phyloP scores from a whole-genome alignment of 371 early-diverging fungal genomes.

The Lichtheimia ramosa region DNA sequence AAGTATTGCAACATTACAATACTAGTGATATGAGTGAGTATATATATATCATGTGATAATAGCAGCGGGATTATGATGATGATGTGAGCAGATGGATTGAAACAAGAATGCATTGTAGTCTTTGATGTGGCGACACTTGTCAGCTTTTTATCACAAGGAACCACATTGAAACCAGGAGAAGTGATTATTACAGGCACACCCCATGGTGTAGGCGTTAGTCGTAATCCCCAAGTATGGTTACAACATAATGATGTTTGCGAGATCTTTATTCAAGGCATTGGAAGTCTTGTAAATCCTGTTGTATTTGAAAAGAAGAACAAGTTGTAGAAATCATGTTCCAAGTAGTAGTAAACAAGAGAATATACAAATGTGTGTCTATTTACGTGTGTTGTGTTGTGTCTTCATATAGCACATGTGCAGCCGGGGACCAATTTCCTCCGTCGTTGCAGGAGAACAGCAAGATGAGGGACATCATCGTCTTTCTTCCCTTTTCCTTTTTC shows the following conservation, averaged over 20 bases:
- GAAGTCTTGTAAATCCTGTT: conserved; percentile 51
- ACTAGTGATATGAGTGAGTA: conserved; percentile 61
- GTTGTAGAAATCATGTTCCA: conserved; percentile 2
- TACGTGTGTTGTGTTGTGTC: no score
- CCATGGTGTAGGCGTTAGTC: conserved; percentile 54
- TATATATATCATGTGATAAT: not conserved
- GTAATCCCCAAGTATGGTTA: conserved; percentile 52
- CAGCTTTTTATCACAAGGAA: conserved; percentile 58
- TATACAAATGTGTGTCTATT: not conserved
- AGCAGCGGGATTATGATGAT: no score
- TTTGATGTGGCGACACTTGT: conserved; percentile 26
- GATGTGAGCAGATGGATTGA: no score
- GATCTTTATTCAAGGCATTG: conserved; percentile 56
- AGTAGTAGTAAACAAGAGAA: not conserved
- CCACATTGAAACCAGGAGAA: conserved; percentile 58
- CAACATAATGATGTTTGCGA: conserved; percentile 55
- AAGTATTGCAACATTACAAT: conserved; percentile 50
- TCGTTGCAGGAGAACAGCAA: not conserved
- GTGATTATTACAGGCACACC: conserved; percentile 67
- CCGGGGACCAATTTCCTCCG: not conserved
- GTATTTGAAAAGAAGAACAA: conserved; percentile 14
- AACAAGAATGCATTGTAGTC: conserved; percentile 4
- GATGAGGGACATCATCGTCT: not conserved
- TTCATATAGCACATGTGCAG: no score
- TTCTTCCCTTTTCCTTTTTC: no score